Evolutionary conservation across 2,329 filamentous ascomycete genomes (phyloP).

Genomic region (Colletotrichum tamarilloi): DNA sequence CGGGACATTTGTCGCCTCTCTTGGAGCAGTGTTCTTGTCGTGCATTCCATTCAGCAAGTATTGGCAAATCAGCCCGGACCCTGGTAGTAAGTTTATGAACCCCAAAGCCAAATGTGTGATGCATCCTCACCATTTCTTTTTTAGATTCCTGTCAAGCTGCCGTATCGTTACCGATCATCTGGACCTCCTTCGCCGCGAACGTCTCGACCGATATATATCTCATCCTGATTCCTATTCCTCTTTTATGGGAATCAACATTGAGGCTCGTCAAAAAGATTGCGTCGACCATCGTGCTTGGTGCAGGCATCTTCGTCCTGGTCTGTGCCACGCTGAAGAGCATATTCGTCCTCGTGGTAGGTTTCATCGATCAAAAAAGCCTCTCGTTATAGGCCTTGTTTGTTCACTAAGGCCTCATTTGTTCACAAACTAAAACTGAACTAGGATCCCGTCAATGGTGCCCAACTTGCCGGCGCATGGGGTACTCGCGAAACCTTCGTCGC

Average conservation of each 20-base stretch:
- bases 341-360: slow-evolving; percentile 49
- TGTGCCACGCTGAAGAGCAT: slow-evolving; percentile 51
- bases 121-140: slow-evolving; percentile 10
- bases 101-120: neutral
- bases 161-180: slow-evolving; percentile 61
- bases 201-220: slow-evolving; percentile 68
- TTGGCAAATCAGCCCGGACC: slow-evolving; percentile 70
- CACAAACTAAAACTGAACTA: slow-evolving; percentile 35
- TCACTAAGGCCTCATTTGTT: neutral
- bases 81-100: slow-evolving; percentile 56
- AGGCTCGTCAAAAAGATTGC: slow-evolving; percentile 50
- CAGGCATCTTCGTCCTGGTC: slow-evolving; percentile 52
- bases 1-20: slow-evolving; percentile 59
- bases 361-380: neutral
- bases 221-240: slow-evolving; percentile 67
- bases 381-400: neutral
- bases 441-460: slow-evolving; percentile 53
- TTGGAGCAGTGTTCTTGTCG: slow-evolving; percentile 61
- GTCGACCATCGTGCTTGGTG: slow-evolving; percentile 49
- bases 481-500: slow-evolving; percentile 57
- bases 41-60: slow-evolving; percentile 64
- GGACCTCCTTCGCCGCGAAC: slow-evolving; percentile 63
- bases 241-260: slow-evolving; percentile 54
- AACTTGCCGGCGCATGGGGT: slow-evolving; percentile 54
- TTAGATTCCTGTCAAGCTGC: slow-evolving; percentile 61